These are phyloP conservation scores for Aspergillus kassunensis DNA, from an alignment of 495 filamentous ascomycete genomes.

Conservation along the genomic window DNA sequence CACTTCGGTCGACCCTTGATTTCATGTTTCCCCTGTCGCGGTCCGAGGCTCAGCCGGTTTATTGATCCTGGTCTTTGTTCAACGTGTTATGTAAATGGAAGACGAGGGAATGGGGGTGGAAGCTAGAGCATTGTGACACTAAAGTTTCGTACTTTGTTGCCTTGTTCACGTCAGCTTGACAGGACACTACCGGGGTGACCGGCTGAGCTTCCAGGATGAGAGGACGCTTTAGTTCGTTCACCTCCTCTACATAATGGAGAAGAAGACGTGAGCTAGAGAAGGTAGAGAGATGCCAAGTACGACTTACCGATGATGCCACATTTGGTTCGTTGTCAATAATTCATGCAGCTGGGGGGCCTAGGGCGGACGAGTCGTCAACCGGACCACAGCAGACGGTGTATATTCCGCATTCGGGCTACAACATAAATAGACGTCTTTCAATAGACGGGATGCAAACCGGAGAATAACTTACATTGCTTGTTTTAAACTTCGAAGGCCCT, in stretches of 20 bases:
- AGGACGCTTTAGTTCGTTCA: not conserved
- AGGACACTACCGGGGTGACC: not conserved
- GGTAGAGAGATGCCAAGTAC: not conserved
- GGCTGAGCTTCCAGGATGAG: no score
- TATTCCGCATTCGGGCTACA: not conserved
- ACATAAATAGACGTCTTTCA: constrained; percentile 1
- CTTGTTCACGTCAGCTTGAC: not conserved
- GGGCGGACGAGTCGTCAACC: not conserved
- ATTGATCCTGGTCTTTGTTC: constrained; percentile 1
- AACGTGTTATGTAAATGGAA: not conserved
- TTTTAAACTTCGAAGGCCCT: not conserved
- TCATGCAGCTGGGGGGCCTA: not conserved
- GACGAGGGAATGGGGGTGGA: not conserved
- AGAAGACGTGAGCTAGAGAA: not conserved
- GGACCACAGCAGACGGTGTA: constrained; percentile 2
- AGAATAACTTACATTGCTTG: not conserved
- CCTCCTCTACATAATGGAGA: not conserved
- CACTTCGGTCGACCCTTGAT: no score
- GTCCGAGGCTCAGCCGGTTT: not conserved
- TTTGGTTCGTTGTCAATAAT: constrained; percentile 1
- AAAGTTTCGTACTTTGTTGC: not conserved
- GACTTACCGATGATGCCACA: not conserved
- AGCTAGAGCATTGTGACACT: not conserved
- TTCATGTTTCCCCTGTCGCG: not conserved
- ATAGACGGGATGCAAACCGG: not conserved